Base-by-base conservation (phyloP, 2,329 filamentous ascomycete genomes). In the Ilyonectria robusta region DNA sequence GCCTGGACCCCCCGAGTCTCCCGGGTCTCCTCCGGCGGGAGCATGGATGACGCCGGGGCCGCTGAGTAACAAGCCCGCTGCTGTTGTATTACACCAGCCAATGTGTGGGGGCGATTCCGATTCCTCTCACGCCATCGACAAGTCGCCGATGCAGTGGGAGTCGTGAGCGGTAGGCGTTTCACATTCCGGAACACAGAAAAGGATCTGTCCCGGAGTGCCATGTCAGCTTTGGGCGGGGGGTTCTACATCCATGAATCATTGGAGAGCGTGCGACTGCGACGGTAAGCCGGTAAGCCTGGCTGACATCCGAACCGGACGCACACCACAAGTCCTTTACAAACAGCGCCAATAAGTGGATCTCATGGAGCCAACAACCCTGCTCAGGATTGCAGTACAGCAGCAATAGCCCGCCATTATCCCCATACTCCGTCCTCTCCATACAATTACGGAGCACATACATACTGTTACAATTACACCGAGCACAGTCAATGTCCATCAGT, bases 41-140 rank as follows among this genome's bases (percentile, higher is more conserved):
- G 29, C 37, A 75, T 75, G 26, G 57, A 65, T 64, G 44, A 42
- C 19, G 44, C 33, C 46, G 57, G 37, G 21, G 57, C n/a, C 31
- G 69, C 55, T 26, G 62, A 65, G 59, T 53, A 62, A 50, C 50
- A 29, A 57, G 54, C 42, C 35, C 33, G 64, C n/a, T 42, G 56
- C n/a, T 50, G 26, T 17, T 50, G 46, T 23, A 31, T 37, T 13
- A n/a, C 40, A 42, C n/a, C 15, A n/a, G 40, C n/a, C 40, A 42
- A 42, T 42, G 15, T n/a, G 33, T 50, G 40, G 46, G 40, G 51
- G 15, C 37, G 13, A 19, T 21, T 26, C 59, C 37, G 40, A 47
- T 55, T 23, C 17, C 60, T 42, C 44, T 35, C 35, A n/a, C 44
- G 40, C 44, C 40, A 46, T 40, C 15, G 51, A 50, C 10, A 51